Percentiles rank a stretch among this genome's conserved stretches.
Evolutionary conservation across 768 basidiomycete species (phyloP).

Genomic region (Cystobasidium tubakii): DNA sequence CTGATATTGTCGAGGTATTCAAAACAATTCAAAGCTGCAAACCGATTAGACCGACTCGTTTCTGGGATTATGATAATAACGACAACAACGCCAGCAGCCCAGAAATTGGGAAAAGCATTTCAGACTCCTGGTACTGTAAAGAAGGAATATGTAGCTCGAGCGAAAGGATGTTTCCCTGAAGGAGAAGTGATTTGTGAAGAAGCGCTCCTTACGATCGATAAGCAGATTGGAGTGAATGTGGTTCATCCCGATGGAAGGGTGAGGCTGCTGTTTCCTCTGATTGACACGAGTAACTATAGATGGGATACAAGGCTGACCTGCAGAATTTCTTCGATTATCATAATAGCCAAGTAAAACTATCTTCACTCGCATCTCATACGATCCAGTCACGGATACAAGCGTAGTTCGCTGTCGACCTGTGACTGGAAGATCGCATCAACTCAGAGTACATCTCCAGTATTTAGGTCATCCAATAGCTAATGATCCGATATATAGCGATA

Average conservation of each 20-base stretch:
- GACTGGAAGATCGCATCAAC: conserved; percentile 94
- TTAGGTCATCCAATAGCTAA: conserved; percentile 91
- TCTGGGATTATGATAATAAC: conserved; percentile 94
- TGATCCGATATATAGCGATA: conserved; percentile 82
- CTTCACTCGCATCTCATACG: conserved; percentile 76
- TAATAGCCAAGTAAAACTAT: conserved; percentile 75
- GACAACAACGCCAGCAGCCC: conserved; percentile 63
- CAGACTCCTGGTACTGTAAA: conserved; percentile 57
- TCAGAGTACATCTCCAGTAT: conserved; percentile 91
- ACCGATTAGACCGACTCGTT: conserved; percentile 86
- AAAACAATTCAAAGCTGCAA: conserved; percentile 69
- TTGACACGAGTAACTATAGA: no score
- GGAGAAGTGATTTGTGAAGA: conserved; percentile 71
- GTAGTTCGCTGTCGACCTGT: conserved; percentile 84
- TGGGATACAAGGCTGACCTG: no score
- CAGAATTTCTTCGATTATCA: no score
- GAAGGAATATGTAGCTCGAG: conserved; percentile 81
- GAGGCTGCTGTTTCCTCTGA: conserved; percentile 36
- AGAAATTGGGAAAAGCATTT: conserved; percentile 71
- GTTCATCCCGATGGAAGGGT: conserved; percentile 94
- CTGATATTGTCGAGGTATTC: no score
- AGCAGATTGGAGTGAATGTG: conserved; percentile 93
- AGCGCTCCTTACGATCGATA: conserved; percentile 81
- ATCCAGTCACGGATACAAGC: conserved; percentile 70
- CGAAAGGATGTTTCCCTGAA: conserved; percentile 70